These are phyloP conservation scores for Colletotrichum coccodes DNA, from an alignment of 2,329 filamentous ascomycete genomes.

Conservation along the genomic window DNA sequence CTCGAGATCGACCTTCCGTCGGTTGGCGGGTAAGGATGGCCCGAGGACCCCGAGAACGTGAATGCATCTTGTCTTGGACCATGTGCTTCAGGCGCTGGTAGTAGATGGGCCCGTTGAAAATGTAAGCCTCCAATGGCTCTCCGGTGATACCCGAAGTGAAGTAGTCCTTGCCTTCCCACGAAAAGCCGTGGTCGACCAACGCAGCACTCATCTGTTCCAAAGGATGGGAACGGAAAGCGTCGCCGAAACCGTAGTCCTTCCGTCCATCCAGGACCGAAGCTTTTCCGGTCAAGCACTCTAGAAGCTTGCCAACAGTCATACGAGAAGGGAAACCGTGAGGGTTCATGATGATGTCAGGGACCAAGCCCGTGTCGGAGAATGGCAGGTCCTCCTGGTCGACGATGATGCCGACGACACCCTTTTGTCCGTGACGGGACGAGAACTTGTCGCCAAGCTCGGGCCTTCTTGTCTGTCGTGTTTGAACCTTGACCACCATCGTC, in stretches of 20 bases:
- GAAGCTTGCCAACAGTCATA: slow-evolving; percentile 98
- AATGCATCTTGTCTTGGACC: slow-evolving; percentile 99
- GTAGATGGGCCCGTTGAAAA: slow-evolving; percentile 99
- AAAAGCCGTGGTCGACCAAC: slow-evolving; percentile 89
- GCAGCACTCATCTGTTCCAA: slow-evolving; percentile 90
- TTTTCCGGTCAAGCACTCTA: slow-evolving; percentile 95
- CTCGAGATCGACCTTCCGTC: slow-evolving; percentile 92
- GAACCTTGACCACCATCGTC: slow-evolving; percentile 88
- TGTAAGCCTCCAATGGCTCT: slow-evolving; percentile 92
- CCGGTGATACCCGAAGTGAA: slow-evolving; percentile 95
- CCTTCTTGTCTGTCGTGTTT: slow-evolving; percentile 93
- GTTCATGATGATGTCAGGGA: slow-evolving; percentile 99
- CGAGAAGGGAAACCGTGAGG: slow-evolving; percentile 99
- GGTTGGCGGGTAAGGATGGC: slow-evolving; percentile 95
- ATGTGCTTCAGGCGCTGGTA: slow-evolving; percentile 99
- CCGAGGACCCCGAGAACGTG: slow-evolving; percentile 86
- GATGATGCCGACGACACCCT: slow-evolving; percentile 97
- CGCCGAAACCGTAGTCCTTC: slow-evolving; percentile 83
- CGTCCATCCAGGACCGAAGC: slow-evolving; percentile 87
- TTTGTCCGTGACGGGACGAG: slow-evolving; percentile 97
- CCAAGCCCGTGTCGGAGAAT: slow-evolving; percentile 89
- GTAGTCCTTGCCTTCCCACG: slow-evolving; percentile 96
- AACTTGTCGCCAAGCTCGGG: slow-evolving; percentile 99
- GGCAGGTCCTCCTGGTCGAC: slow-evolving; percentile 97
- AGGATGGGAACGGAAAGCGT: slow-evolving; percentile 85